Evolutionary conservation across 2,329 filamentous ascomycete species (phyloP).

Genomic region (Exophiala sp.): DNA sequence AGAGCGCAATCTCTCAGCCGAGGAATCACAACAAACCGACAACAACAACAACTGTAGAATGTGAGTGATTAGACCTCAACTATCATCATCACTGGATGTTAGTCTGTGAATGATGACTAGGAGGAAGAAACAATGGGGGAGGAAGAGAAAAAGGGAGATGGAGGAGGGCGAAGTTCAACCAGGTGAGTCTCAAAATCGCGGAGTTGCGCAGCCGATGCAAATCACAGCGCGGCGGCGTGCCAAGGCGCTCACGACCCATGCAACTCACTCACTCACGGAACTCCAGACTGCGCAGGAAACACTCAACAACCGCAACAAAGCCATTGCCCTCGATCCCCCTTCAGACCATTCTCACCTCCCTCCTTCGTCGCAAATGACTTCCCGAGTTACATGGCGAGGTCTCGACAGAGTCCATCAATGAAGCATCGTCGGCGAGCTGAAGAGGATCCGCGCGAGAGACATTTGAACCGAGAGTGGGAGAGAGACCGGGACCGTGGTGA

Average conservation of each 20-base stretch:
- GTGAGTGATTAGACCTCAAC: slow-evolving; percentile 8
- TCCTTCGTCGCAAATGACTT: slow-evolving; percentile 36
- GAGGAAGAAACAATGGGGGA: slow-evolving; percentile 5
- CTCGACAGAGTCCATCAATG: slow-evolving; percentile 48
- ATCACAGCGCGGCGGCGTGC: slow-evolving; percentile 1
- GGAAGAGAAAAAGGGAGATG: slow-evolving; percentile 4
- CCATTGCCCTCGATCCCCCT: background rate
- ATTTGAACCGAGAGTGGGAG: slow-evolving; percentile 27
- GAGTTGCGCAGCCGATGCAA: background rate
- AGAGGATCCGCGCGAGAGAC: slow-evolving; percentile 38
- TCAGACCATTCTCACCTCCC: slow-evolving; percentile 1
- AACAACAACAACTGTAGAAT: slow-evolving; percentile 10
- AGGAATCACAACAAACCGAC: slow-evolving; percentile 7
- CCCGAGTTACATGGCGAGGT: slow-evolving; percentile 48
- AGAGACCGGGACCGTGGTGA: slow-evolving; percentile 31
- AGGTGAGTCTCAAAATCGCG: background rate
- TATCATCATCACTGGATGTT: slow-evolving; percentile 2
- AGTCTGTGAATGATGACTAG: background rate
- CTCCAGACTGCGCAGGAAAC: slow-evolving; percentile 24
- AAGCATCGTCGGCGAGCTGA: slow-evolving; percentile 50
- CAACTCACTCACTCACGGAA: slow-evolving; percentile 8
- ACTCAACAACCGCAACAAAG: slow-evolving; percentile 9
- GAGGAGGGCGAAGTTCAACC: background rate
- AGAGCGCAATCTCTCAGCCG: background rate
- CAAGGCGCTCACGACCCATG: slow-evolving; percentile 6